Evolutionary conservation across 2,329 filamentous ascomycete genomes (phyloP).

Genomic region (Trichoderma gracile): DNA sequence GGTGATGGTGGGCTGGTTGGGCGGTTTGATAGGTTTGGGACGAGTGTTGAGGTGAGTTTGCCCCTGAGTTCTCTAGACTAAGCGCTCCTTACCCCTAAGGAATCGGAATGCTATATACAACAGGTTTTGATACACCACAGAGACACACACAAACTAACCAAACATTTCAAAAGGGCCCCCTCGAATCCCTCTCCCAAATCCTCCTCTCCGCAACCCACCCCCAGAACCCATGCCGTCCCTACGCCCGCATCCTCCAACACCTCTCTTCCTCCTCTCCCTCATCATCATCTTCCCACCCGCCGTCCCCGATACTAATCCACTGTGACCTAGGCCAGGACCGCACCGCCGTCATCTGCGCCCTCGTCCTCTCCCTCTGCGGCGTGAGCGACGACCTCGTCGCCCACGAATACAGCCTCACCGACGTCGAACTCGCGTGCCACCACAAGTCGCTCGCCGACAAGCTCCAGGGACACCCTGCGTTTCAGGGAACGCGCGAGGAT

Average conservation of each 20-base stretch:
- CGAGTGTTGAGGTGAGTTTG: not conserved
- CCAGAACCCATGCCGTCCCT: not conserved
- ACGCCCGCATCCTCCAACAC: slow-evolving; percentile 1
- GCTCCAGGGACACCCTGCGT: not conserved
- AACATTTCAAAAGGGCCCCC: not conserved
- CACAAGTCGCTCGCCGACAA: not conserved
- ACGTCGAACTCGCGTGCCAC: slow-evolving; percentile 53
- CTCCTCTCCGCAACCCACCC: slow-evolving; percentile 3
- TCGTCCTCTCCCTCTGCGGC: slow-evolving; percentile 65
- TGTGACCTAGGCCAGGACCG: slow-evolving; percentile 78
- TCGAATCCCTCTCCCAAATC: not conserved
- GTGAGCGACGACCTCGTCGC: slow-evolving; percentile 60
- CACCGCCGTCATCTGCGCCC: slow-evolving; percentile 68
- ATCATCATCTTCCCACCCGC: not conserved
- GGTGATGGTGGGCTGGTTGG: not conserved
- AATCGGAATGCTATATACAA: no score
- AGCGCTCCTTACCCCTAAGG: no score
- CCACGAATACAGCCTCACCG: slow-evolving; percentile 67
- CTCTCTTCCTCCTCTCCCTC: not conserved
- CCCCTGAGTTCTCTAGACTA: no score
- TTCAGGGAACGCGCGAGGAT: not conserved
- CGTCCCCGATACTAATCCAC: slow-evolving; percentile 61
- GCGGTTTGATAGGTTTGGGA: not conserved
- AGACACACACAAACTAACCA: no score
- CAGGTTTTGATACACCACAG: no score